Conservation (phyloP, 2,329 filamentous ascomycete species). For the Stylonectria norvegica region DNA sequence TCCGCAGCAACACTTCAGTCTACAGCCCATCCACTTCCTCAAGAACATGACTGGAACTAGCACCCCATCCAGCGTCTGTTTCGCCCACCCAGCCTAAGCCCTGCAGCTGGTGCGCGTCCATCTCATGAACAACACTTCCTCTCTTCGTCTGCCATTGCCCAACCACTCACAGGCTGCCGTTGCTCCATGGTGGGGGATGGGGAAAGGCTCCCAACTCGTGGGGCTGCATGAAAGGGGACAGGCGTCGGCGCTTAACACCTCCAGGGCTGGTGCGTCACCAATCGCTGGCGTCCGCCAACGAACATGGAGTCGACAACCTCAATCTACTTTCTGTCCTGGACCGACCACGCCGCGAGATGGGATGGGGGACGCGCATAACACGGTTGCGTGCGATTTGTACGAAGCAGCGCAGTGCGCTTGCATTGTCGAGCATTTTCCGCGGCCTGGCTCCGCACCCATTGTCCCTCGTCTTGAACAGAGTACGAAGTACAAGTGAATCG, state of each 20-base stretch:
- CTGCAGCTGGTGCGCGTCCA: background rate
- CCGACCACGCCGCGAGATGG: background rate
- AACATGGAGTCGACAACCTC: background rate
- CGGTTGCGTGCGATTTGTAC: no score
- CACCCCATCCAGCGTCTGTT: no score
- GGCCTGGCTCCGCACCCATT: no score
- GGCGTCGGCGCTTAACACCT: conserved; percentile 59
- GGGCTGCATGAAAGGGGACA: conserved; percentile 50
- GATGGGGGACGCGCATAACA: background rate
- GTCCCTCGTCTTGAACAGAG: no score
- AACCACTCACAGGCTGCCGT: conserved; percentile 19
- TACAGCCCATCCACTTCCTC: no score
- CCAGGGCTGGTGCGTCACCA: no score
- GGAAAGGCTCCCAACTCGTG: conserved; percentile 28
- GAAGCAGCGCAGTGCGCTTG: no score
- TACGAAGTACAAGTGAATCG: no score
- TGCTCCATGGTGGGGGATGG: conserved; percentile 22
- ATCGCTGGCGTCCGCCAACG: no score
- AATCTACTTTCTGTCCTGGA: background rate
- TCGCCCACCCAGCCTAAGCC: background rate
- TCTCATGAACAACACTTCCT: background rate
- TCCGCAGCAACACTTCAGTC: no score
- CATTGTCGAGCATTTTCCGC: no score
- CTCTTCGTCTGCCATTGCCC: conserved; percentile 4
- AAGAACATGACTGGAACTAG: no score